Percentiles rank a stretch among this genome's conserved stretches.
phyloP scores from a whole-genome alignment of 768 basidiomycete species.

The Boletus pseudo-olivaceus region DNA sequence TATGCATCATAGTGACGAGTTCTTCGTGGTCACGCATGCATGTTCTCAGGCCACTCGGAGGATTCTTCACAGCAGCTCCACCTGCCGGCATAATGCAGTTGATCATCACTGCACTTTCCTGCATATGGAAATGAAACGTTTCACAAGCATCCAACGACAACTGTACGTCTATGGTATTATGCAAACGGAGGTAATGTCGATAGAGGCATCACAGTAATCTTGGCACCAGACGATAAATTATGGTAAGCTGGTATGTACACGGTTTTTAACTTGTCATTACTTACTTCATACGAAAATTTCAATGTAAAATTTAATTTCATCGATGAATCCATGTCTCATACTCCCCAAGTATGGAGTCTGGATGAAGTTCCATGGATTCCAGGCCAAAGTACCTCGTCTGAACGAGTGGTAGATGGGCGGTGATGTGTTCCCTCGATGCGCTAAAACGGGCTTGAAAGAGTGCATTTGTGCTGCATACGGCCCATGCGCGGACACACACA shows the following conservation, averaged over 20 bases:
- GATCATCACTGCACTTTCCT: not conserved
- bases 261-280: not conserved
- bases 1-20: too few species aligned
- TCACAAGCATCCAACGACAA: not conserved
- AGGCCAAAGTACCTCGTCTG: not conserved
- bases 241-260: too few species aligned
- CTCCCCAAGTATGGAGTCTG: not conserved
- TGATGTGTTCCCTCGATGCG: not conserved
- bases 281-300: not conserved
- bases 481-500: not conserved
- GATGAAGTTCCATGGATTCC: not conserved
- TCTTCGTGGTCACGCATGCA: too few species aligned
- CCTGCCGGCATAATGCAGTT: not conserved
- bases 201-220: too few species aligned
- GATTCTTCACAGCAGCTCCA: not conserved
- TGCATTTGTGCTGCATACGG: not conserved
- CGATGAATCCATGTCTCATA: not conserved
- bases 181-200: too few species aligned
- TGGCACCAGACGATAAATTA: not conserved
- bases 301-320: not conserved
- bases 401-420: not conserved
- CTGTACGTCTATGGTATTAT: too few species aligned
- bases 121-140: not conserved
- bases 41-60: not conserved
- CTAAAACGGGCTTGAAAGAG: too few species aligned